Evolutionary conservation across 2,329 filamentous ascomycete genomes (phyloP).

Genomic region (Bipolaris cookei): DNA sequence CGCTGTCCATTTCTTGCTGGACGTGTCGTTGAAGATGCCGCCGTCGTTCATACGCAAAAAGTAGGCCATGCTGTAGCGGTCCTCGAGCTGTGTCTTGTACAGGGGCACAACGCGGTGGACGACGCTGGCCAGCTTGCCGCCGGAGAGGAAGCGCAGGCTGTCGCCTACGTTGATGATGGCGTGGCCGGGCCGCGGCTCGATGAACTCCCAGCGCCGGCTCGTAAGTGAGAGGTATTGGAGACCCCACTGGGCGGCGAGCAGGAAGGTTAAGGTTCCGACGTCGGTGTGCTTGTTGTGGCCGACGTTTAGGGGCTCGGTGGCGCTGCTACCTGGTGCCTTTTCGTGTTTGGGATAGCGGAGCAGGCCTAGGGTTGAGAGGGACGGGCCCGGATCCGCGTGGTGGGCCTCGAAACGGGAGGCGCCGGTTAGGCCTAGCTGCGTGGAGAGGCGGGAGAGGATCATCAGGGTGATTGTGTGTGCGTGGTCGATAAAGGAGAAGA

Average conservation of each 20-base stretch:
- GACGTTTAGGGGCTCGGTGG: neutral
- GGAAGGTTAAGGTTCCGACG: slow-evolving; percentile 61
- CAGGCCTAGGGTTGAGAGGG: neutral
- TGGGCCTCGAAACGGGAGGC: neutral
- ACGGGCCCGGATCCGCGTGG: neutral
- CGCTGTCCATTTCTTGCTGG: neutral
- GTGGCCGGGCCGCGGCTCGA: slow-evolving; percentile 35
- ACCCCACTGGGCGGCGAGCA: slow-evolving; percentile 46
- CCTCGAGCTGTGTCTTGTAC: neutral
- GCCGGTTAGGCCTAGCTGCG: neutral
- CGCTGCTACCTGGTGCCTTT: neutral
- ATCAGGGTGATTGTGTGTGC: neutral
- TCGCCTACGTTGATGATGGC: slow-evolving; percentile 48
- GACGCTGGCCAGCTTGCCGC: slow-evolving; percentile 1
- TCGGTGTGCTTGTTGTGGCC: slow-evolving; percentile 58
- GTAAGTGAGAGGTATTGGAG: slow-evolving; percentile 35
- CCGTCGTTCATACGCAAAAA: neutral
- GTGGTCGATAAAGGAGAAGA: neutral
- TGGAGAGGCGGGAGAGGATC: neutral
- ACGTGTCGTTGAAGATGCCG: neutral
- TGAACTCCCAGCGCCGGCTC: slow-evolving; percentile 56
- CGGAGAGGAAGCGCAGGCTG: slow-evolving; percentile 17
- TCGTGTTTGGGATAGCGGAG: neutral
- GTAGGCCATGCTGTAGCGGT: slow-evolving; percentile 15
- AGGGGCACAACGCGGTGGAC: slow-evolving; percentile 17